Percentiles rank a stretch among this genome's conserved stretches.
phyloP scores from a whole-genome alignment of 2,329 filamentous ascomycete species.

The Cyphellophora europaea region DNA sequence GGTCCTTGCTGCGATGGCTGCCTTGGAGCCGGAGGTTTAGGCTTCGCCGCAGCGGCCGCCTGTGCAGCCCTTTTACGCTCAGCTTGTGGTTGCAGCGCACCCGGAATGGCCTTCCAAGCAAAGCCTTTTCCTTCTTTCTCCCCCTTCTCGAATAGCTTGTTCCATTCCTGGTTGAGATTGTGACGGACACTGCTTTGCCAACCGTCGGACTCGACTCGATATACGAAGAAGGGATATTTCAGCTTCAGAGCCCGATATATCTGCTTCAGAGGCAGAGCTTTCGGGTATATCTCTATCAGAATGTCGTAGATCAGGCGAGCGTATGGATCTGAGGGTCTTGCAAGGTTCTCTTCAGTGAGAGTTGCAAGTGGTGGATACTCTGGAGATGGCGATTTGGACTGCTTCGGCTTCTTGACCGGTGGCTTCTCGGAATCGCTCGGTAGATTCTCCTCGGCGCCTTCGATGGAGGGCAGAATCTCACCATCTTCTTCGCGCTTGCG shows the following conservation, averaged over 20 bases:
- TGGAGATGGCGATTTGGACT: conserved; percentile 49
- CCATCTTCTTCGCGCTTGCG: conserved; percentile 37
- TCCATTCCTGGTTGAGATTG: conserved; percentile 50
- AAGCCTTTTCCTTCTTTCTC: conserved; percentile 55
- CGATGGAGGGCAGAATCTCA: conserved; percentile 32
- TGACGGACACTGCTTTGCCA: conserved; percentile 61
- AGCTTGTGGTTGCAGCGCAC: conserved; percentile 20
- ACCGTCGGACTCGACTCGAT: conserved; percentile 54
- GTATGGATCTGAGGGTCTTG: conserved; percentile 54
- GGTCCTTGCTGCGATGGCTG: conserved; percentile 11
- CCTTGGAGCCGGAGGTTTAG: conserved; percentile 13
- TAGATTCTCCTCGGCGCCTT: conserved; percentile 19
- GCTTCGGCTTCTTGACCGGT: conserved; percentile 28
- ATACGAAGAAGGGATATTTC: conserved; percentile 52
- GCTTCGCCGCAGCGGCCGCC: conserved; percentile 12
- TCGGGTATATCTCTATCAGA: conserved; percentile 39
- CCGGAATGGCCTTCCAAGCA: conserved; percentile 52
- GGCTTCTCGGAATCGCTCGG: conserved; percentile 13
- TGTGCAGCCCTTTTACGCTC: conserved; percentile 16
- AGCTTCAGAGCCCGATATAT: conserved; percentile 56
- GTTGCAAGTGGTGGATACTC: conserved; percentile 50
- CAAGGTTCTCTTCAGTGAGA: conserved; percentile 54
- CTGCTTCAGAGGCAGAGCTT: conserved; percentile 54
- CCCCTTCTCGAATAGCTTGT: conserved; percentile 47
- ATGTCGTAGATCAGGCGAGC: conserved; percentile 57